Base-by-base conservation (phyloP, 257 asterid genomes). In the Salvia rosmarinus region DNA sequence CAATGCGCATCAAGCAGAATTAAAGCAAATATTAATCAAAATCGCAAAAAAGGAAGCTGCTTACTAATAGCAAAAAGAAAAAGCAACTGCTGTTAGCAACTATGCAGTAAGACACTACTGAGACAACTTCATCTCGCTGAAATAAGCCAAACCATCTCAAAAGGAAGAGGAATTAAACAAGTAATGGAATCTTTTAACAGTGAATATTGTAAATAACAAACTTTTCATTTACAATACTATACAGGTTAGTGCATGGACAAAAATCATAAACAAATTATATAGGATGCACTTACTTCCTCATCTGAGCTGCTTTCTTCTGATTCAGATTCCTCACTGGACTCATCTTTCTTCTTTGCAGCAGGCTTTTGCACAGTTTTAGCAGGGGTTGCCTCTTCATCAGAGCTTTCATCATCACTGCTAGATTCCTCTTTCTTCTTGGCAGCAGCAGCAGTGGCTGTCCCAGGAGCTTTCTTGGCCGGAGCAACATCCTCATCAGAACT, bases 351-450 rank as follows among this genome's bases (percentile, higher is more conserved):
- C 30, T 25, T 49, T 0, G 65, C 0, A 11, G 7, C 77, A 16
- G 72, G 32, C 49, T 25, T 42, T 11, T 30, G 13, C 11, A 11
- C 55, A 12, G 8, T 16, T 47, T 74, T 66, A 65, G 73, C 68
- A 20, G 67, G 51, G 28, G 20, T 43, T 42, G 0, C 73, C 0
- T 78, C 67, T 11, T 74, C 82, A 49, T 78, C 82, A 20, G 81
- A 80, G 52, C 69, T 49, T 6, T 83, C 89, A 40, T 82, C 89
- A 58, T 72, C 76, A 61, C 74, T 85, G 30, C 77, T 68, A 6
- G 84, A 73, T 21, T 67, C 68, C 19, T 64, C 76, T 42, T 70
- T 71, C 77, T 79, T 76, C 54, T 70, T 50, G 0, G 77, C 63
- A 52, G 68, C 68, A 54, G 61, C 67, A 4, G n/a, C 75, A 28